Evolutionary conservation across 495 filamentous ascomycete species (phyloP).

Genomic region (Daldinia vernicosa): DNA sequence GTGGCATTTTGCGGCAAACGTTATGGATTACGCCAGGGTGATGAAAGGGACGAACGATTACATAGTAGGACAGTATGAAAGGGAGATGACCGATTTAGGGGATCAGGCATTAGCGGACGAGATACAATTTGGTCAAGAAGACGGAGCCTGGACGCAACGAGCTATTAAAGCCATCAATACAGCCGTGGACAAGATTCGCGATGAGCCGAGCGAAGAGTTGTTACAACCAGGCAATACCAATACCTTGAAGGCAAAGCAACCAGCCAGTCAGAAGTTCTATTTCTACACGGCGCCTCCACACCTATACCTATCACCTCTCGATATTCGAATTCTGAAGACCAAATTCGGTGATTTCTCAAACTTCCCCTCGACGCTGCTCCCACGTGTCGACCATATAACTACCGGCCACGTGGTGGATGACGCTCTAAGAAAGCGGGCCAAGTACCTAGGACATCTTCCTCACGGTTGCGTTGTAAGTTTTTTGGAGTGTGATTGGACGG

Average conservation of each 20-base stretch:
- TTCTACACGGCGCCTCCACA: conserved; percentile 93
- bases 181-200: conserved; percentile 72
- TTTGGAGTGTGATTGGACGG: conserved; percentile 96
- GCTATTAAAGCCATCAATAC: conserved; percentile 76
- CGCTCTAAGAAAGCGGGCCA: conserved; percentile 82
- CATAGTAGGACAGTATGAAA: conserved; percentile 79
- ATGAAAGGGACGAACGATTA: conserved; percentile 95
- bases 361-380: conserved; percentile 91
- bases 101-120: conserved; percentile 87
- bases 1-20: conserved; percentile 93
- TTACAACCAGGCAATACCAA: conserved; percentile 4
- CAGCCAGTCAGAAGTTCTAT: conserved; percentile 66
- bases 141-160: conserved; percentile 88
- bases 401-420: conserved; percentile 93
- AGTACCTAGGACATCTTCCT: conserved; percentile 91
- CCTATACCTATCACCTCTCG: conserved; percentile 90
- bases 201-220: conserved; percentile 15
- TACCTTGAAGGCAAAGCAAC: conserved; percentile 39
- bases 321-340: conserved; percentile 93
- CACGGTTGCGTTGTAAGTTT: conserved; percentile 94
- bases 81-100: conserved; percentile 77
- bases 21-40: conserved; percentile 91
- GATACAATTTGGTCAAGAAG: conserved; percentile 86
- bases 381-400: conserved; percentile 89
- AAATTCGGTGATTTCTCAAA: conserved; percentile 83